Conservation (phyloP, 2,329 filamentous ascomycete genomes). For the Trichophyton rubrum region DNA sequence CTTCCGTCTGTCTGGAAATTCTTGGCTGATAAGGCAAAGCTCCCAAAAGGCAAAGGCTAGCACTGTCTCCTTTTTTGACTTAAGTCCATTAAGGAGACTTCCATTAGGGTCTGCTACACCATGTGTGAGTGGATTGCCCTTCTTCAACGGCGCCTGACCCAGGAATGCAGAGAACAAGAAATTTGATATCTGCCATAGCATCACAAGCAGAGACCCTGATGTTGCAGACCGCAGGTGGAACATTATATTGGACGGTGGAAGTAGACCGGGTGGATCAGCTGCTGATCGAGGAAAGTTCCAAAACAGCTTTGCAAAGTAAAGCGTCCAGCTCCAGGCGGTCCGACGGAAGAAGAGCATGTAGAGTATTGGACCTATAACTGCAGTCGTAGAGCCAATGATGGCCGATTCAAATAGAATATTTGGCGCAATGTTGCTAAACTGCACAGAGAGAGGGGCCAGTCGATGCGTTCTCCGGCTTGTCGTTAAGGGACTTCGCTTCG, state of each 20-base stretch:
- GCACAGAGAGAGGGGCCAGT: conserved; percentile 25
- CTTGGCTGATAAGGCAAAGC: conserved; percentile 62
- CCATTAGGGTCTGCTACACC: conserved; percentile 87
- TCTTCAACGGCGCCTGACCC: conserved; percentile 69
- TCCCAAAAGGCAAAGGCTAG: conserved; percentile 88
- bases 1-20: conserved; percentile 62
- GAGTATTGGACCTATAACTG: conserved; percentile 39
- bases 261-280: conserved; percentile 42
- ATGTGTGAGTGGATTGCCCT: conserved; percentile 66
- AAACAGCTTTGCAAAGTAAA: conserved; percentile 58
- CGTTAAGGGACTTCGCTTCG: conserved; percentile 23
- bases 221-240: conserved; percentile 45
- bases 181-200: conserved; percentile 69
- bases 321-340: conserved; percentile 54
- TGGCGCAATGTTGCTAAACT: conserved; percentile 27
- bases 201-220: conserved; percentile 54
- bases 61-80: conserved; percentile 66
- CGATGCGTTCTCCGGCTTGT: conserved; percentile 27
- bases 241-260: conserved; percentile 45
- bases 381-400: conserved; percentile 30
- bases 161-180: conserved; percentile 69
- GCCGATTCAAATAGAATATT: conserved; percentile 23
- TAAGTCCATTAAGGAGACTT: conserved; percentile 71
- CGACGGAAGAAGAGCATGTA: conserved; percentile 53
- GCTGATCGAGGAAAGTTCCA: conserved; percentile 64